Base-by-base conservation (phyloP, 2,329 filamentous ascomycete genomes). In the Triangularia verruculosa region DNA sequence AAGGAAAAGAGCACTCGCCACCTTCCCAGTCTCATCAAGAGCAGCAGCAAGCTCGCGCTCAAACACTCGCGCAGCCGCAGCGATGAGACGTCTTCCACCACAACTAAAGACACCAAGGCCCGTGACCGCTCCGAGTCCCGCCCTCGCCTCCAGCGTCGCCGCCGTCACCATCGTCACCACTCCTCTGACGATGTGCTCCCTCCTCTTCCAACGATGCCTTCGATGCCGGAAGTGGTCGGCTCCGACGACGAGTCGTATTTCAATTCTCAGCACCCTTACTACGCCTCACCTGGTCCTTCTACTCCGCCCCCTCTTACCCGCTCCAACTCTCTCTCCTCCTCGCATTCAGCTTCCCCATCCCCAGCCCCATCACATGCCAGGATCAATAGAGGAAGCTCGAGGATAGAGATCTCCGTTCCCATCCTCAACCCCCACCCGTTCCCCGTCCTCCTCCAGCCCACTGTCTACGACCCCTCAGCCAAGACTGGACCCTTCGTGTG, bases 361-460 rank as follows among this genome's bases (percentile, higher is more conserved):
- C 66, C 25, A 69, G 68, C 55, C 70, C 66, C 61, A 63, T 67
- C 30, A 72, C 70, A 34, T 54, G 4, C 63, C 67, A 52, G 25
- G 65, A 68, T 66, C 62, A 43, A 62, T 65, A 7, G 57, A 57
- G 24, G 59, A 51, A 12, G n/a, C 61, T 51, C 17, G 2, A 67
- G 72, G 15, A 66, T 76, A 51, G 72, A 76, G 69, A 83, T 85
- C 72, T 79, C 79, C 2, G 77, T 81, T 2, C 84, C 83, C 20
- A 81, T 85, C 61, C 78, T 84, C 52, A 72, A 76, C 61, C 73
- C 77, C n/a, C 76, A 79, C 25, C 80, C 81, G 9, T 79, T 81
- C 62, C 82, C 83, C 1, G 78, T 83, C 25, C 73, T 83, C 17
- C 78, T 88, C 8, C 84, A 84, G 69, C 83, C 86, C 1, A 82